Evolutionary conservation across 768 basidiomycete species (phyloP).

Genomic region (Lactarius akahatsu): DNA sequence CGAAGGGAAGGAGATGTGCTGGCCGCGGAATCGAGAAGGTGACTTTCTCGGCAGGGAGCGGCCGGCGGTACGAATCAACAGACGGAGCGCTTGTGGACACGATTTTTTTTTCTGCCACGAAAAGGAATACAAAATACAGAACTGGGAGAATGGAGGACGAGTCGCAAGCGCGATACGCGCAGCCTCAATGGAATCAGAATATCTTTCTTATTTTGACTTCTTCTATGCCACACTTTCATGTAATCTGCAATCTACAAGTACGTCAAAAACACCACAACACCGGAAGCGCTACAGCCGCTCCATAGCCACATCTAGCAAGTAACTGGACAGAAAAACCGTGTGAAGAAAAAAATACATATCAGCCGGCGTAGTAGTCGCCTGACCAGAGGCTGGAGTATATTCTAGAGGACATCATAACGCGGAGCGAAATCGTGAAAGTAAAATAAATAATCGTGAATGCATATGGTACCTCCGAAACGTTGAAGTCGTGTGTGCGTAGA

Average conservation of each 20-base stretch:
- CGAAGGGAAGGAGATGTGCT: conserved; percentile 7
- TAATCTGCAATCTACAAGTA: conserved; percentile 25
- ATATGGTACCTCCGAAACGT: conserved; percentile 1
- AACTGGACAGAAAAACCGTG: conserved; percentile 2
- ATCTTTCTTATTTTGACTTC: conserved; percentile 20
- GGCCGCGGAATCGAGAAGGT: background rate
- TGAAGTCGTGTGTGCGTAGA: background rate
- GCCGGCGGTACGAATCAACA: background rate
- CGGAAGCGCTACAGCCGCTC: conserved; percentile 4
- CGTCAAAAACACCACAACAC: conserved; percentile 18
- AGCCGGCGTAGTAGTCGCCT: conserved; percentile 17
- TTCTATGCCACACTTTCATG: conserved; percentile 20
- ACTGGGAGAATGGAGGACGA: background rate
- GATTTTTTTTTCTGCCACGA: background rate
- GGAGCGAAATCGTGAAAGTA: conserved; percentile 6
- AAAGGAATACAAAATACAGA: background rate
- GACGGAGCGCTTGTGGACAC: conserved; percentile 18
- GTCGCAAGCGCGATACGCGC: background rate
- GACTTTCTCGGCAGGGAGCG: conserved; percentile 8
- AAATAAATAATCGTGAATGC: conserved; percentile 1
- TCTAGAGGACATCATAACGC: conserved; percentile 5
- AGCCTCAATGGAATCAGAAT: background rate
- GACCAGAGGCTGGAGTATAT: conserved; percentile 17
- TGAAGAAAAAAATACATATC: conserved; percentile 15
- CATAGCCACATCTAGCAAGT: conserved; percentile 18